Evolutionary conservation across 2,329 filamentous ascomycete species (phyloP).

Genomic region (Esteya vermicola): DNA sequence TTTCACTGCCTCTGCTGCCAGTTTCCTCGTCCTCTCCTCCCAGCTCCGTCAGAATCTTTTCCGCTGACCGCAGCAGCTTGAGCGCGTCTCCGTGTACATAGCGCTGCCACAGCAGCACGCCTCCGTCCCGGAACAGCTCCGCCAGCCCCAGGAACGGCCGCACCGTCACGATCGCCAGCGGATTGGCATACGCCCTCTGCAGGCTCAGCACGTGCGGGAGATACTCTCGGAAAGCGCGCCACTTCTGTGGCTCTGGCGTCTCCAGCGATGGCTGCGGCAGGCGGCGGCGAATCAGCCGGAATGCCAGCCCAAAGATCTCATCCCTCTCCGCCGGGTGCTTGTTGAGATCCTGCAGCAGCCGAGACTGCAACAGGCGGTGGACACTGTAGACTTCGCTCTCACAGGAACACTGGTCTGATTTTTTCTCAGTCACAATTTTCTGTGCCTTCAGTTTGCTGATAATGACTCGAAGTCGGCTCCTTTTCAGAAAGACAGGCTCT

Average conservation of each 20-base stretch:
- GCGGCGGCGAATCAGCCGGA: slow-evolving; percentile 7
- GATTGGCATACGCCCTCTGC: slow-evolving; percentile 8
- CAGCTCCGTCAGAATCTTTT: slow-evolving; percentile 6
- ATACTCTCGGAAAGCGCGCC: slow-evolving; percentile 9
- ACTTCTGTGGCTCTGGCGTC: slow-evolving; percentile 7
- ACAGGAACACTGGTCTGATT: too few relatives aligned
- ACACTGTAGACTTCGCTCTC: slow-evolving; percentile 7
- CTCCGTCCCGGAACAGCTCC: slow-evolving; percentile 10
- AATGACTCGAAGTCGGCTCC: slow-evolving; percentile 5
- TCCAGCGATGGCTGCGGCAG: slow-evolving; percentile 8
- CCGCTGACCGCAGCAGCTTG: slow-evolving; percentile 7
- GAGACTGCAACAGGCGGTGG: slow-evolving; percentile 7
- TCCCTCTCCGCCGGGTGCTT: slow-evolving; percentile 3
- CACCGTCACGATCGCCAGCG: slow-evolving; percentile 7
- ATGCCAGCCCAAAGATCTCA: slow-evolving; percentile 7
- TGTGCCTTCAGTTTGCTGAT: slow-evolving; percentile 9
- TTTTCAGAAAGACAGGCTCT: slow-evolving; percentile 4
- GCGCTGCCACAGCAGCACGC: slow-evolving; percentile 9
- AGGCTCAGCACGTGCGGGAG: slow-evolving; percentile 9
- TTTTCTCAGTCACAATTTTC: slow-evolving; percentile 5
- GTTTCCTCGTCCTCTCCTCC: background rate
- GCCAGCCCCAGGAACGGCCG: slow-evolving; percentile 7
- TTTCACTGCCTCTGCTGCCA: background rate
- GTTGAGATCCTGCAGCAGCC: slow-evolving; percentile 7
- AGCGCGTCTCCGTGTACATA: slow-evolving; percentile 8